A percentile compares a stretch with the other conserved stretches of the same genome.
Conservation (phyloP, 108 stramenopile species). For the Nannochloropsis oceanica region DNA sequence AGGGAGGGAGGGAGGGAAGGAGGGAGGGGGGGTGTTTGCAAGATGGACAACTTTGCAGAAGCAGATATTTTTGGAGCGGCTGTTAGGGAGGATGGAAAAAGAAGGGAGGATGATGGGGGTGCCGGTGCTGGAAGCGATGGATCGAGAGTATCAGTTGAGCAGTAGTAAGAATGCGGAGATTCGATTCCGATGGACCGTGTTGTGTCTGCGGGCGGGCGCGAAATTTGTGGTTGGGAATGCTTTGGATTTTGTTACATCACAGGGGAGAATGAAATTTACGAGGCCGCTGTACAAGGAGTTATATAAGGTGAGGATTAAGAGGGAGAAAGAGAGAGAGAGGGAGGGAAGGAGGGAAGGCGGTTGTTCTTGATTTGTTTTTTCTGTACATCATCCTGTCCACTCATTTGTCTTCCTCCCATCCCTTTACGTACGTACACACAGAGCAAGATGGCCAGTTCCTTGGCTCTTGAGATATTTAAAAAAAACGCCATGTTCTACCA, state of each 20-base stretch:
- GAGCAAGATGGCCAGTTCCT: conserved; percentile 29
- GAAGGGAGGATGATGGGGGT: not conserved
- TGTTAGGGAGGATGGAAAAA: conserved; percentile 24
- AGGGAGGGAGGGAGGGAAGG: not conserved
- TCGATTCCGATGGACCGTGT: conserved; percentile 66
- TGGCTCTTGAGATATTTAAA: conserved; percentile 63
- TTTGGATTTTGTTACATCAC: conserved; percentile 69
- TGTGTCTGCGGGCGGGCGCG: conserved; percentile 57
- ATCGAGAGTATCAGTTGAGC: conserved; percentile 47
- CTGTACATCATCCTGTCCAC: too few relatives aligned
- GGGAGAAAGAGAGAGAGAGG: too few relatives aligned
- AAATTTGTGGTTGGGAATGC: conserved; percentile 47
- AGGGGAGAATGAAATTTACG: conserved; percentile 97
- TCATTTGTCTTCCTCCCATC: conserved; percentile 14
- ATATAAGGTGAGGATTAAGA: conserved; percentile 39
- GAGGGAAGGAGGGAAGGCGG: too few relatives aligned
- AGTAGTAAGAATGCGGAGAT: conserved; percentile 68
- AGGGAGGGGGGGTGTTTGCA: not conserved
- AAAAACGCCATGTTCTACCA: conserved; percentile 72
- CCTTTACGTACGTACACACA: not conserved
- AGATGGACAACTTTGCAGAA: conserved; percentile 67
- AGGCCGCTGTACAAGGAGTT: conserved; percentile 75
- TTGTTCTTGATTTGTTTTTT: too few relatives aligned
- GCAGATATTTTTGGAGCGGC: conserved; percentile 63
- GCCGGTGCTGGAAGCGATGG: conserved; percentile 50